Conservation (phyloP, 139 green algal genomes). For the Chlorella sp. region DNA sequence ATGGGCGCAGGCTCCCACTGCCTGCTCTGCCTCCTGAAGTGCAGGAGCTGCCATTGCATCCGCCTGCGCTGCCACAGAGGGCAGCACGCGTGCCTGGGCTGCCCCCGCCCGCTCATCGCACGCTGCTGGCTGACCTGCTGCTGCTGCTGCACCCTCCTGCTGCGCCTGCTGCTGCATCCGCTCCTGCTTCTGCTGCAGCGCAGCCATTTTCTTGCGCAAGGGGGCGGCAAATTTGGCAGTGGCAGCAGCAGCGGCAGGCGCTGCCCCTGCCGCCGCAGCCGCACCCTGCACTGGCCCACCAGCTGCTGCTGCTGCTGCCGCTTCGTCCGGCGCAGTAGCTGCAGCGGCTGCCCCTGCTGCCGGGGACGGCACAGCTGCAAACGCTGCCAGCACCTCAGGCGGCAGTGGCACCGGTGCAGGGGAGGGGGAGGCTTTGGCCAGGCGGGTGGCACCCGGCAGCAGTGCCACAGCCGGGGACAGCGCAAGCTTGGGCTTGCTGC, state of each 20-base stretch:
- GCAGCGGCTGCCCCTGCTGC: neutral
- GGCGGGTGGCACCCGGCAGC: neutral
- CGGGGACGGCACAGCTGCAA: neutral
- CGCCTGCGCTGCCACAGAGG: no score
- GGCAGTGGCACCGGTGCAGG: neutral
- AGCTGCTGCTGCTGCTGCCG: neutral
- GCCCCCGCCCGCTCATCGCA: neutral
- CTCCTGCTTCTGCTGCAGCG: conserved; percentile 5
- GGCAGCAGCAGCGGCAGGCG: neutral
- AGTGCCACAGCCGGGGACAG: neutral
- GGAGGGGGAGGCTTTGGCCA: neutral
- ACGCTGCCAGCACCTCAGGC: conserved; percentile 8
- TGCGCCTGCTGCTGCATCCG: neutral
- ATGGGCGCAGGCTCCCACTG: neutral
- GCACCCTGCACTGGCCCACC: neutral
- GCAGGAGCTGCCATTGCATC: no score
- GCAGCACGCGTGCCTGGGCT: neutral
- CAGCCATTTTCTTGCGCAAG: conserved; percentile 4
- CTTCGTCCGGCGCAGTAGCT: neutral
- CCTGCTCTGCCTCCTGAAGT: neutral
- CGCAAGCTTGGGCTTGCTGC: neutral
- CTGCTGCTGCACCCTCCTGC: neutral
- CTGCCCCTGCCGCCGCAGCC: neutral
- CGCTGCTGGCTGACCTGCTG: neutral
- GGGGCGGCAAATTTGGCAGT: neutral